Percentiles rank a stretch among this genome's conserved stretches.
Conservation (phyloP, 257 asterid species). For the Petrea volubilis region DNA sequence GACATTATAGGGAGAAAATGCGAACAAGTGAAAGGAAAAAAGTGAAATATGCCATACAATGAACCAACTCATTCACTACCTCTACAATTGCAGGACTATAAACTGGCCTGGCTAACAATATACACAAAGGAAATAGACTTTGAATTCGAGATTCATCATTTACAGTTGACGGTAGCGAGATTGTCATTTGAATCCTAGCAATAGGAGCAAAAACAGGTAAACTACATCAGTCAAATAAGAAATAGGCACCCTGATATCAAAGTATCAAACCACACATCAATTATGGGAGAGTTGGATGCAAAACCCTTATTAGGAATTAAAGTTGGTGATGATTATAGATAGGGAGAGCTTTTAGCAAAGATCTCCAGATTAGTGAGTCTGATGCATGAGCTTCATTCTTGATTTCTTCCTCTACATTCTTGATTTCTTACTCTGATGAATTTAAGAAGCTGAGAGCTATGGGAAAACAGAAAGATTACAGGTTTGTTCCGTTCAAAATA, state of each 20-base stretch:
- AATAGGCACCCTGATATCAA: slow-evolving; percentile 21
- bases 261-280: slow-evolving; percentile 10
- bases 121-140: slow-evolving; percentile 76
- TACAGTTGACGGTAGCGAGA: slow-evolving; percentile 69
- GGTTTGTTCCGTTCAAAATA: slow-evolving; percentile 7
- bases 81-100: slow-evolving; percentile 56
- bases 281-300: neutral
- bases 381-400: slow-evolving; percentile 10
- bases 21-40: slow-evolving; percentile 21
- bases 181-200: slow-evolving; percentile 78
- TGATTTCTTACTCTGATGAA: neutral
- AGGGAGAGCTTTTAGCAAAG: slow-evolving; percentile 16
- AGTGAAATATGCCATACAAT: slow-evolving; percentile 15
- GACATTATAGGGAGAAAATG: slow-evolving; percentile 24
- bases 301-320: neutral
- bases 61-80: slow-evolving; percentile 48
- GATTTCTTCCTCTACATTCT: too few species aligned
- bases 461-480: neutral
- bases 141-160: slow-evolving; percentile 65
- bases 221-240: slow-evolving; percentile 13
- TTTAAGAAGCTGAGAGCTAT: neutral
- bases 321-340: slow-evolving; percentile 6
- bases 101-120: slow-evolving; percentile 78
- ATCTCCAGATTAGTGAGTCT: neutral
- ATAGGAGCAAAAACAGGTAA: slow-evolving; percentile 13